Evolutionary conservation across 106 monocot species (phyloP), one percentile per base, ranked within the genome.

Genomic region (Acanthochlamys bracteata): DNA sequence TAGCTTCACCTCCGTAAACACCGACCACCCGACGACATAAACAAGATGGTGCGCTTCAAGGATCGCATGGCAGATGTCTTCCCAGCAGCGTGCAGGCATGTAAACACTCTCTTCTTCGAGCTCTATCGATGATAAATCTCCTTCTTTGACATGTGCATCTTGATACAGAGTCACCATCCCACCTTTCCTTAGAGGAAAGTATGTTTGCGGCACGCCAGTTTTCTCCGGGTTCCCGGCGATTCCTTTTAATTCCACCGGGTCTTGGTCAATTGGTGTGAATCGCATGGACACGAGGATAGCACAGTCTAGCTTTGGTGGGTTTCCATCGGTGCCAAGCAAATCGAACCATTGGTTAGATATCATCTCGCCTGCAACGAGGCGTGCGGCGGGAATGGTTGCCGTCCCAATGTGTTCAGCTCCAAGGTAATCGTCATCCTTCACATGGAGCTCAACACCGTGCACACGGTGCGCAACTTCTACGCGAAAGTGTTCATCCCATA

Each of bases 31-130:
- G 7, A 78, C 75, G 41, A 88, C 58, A 55, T 88, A 88, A 58
- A 88, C 80, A 80, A 88, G 15, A 63, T 83, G 88, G 43, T 88
- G 88, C 27, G 88, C 88, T 62, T 83, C 88, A 7, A 88, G 67
- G 24, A 88, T 88, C 16, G 88, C 88, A 46, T 88, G 80, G 67
- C 88, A 88, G 11, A 88, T 83, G 55, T 88, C 88, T 74, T 88
- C 88, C 88, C 88, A 88, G 67, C 88, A 88, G 25, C 65, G 33
- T 54, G 52, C 65, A 39, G 83, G 83, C 69, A 72, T 45, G 41
- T 80, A 88, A 17, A 60, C 25, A 43, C 42, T 78, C 62, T 72
- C 78, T 0, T 75, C 58, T 6, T 83, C 83, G 11, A 83, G 60
- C 55, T 74, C 66, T 10, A 88, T 78, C 42, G 69, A 64, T 21